Percentiles rank a stretch among this genome's conserved stretches.
These are phyloP conservation scores for Austropuccinia psidii DNA, from an alignment of 1,284 basidiomycete species.

Conservation along the genomic window DNA sequence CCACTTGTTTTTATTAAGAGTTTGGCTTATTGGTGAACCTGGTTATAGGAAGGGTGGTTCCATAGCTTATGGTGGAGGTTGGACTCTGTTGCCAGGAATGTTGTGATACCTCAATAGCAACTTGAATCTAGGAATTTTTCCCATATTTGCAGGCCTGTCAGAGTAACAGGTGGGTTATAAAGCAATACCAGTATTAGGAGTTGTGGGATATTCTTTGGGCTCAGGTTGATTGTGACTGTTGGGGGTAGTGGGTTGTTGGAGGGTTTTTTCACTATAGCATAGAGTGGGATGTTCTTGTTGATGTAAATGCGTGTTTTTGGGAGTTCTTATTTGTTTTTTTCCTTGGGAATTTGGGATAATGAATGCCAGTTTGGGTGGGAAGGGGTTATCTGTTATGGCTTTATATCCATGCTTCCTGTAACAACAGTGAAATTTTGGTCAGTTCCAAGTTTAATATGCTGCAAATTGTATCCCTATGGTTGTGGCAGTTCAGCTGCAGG, in stretches of 20 bases:
- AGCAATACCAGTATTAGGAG: not conserved
- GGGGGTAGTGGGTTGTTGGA: too few species aligned
- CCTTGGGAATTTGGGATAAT: not conserved
- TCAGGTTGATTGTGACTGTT: too few species aligned
- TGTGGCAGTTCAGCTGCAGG: slow-evolving; percentile 17
- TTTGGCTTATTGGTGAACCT: not conserved
- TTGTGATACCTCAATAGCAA: not conserved
- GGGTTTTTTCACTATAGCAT: too few species aligned
- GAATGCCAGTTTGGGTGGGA: not conserved
- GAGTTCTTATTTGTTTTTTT: not conserved
- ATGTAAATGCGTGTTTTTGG: slow-evolving; percentile 1
- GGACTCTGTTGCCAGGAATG: slow-evolving; percentile 2
- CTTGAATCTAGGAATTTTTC: not conserved
- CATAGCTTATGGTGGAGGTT: slow-evolving; percentile 1
- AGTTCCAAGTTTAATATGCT: not conserved
- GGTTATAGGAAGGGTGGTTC: slow-evolving; percentile 2
- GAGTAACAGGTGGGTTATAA: too few species aligned
- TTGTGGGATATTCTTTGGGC: not conserved
- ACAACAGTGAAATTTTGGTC: not conserved
- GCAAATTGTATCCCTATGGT: slow-evolving; percentile 3
- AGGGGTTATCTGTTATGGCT: not conserved
- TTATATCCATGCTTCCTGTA: slow-evolving; percentile 5
- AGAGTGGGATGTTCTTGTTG: not conserved
- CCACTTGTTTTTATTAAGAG: not conserved
- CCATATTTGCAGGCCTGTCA: not conserved